A percentile compares a stretch with the other conserved stretches of the same genome.
Evolutionary conservation across 2,329 filamentous ascomycete species (phyloP).

Genomic region (Neocatenulostroma microsporum): DNA sequence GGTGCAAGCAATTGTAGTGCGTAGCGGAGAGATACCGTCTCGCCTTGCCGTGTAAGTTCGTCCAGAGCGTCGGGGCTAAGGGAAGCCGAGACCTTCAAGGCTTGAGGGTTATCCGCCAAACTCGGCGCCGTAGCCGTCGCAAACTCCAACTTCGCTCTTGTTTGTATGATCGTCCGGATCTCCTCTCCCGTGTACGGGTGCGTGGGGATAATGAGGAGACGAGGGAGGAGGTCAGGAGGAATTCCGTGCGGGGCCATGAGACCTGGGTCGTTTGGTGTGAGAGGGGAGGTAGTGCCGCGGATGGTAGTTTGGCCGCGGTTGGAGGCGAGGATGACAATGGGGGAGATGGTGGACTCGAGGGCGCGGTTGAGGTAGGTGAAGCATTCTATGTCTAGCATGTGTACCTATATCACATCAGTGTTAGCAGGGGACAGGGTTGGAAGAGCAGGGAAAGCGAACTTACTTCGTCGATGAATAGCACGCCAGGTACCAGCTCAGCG

Average conservation of each 20-base stretch:
- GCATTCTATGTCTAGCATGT: conserved; percentile 99
- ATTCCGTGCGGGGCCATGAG: conserved; percentile 78
- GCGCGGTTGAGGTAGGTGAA: conserved; percentile 98
- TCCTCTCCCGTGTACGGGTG: conserved; percentile 80
- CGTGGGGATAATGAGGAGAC: conserved; percentile 92
- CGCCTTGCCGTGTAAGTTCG: conserved; percentile 78
- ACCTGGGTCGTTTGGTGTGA: conserved; percentile 56
- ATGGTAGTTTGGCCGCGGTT: conserved; percentile 93
- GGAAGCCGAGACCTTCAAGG: conserved; percentile 66
- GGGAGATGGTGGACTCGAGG: conserved; percentile 88
- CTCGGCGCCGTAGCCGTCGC: conserved; percentile 28
- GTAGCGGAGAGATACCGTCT: conserved; percentile 83
- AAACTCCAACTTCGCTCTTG: conserved; percentile 52
- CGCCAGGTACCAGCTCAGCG: conserved; percentile 93
- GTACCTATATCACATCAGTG: conserved; percentile 54
- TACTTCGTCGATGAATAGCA: conserved; percentile 98
- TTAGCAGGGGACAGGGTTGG: conserved; percentile 2
- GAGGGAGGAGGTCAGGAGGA: conserved; percentile 84
- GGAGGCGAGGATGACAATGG: conserved; percentile 94
- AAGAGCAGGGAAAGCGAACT: conserved; percentile 12
- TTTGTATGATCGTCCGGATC: conserved; percentile 83
- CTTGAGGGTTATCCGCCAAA: conserved; percentile 25
- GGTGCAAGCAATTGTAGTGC: conserved; percentile 86
- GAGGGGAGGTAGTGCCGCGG: conserved; percentile 54
- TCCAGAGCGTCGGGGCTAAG: conserved; percentile 77